Base-by-base conservation (phyloP, 164 flowering plant species). In the Sextonia rubra region DNA sequence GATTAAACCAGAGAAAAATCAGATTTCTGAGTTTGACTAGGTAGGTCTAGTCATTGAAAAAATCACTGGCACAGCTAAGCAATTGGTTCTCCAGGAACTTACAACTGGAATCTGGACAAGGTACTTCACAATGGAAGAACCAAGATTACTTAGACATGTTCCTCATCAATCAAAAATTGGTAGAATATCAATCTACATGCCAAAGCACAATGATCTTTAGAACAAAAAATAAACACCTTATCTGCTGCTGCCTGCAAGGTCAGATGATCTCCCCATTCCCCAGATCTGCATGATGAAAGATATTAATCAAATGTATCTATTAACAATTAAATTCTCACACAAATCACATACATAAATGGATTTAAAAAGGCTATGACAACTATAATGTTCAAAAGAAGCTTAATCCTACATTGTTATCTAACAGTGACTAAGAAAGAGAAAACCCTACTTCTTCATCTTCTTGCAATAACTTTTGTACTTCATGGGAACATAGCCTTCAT, bases 181-280 rank as follows among this genome's bases (percentile, higher is more conserved):
- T 61, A n/a, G 27, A 61, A 25, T 24, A 61, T 61, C 24, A 25
- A 4, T 61, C 14, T 12, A 61, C 15, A 22, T 61, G 26, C 26
- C 27, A 61, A 61, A 25, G 27, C 15, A 61, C 14, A 12, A 61
- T 61, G 24, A 58, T 58, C 11, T 58, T 8, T 17, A 7, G n/a
- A 58, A n/a, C 24, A 18, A 58, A 58, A 58, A 56, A n/a, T 17
- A 56, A n/a, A 22, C 17, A 93, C 98, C 94, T 84, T 90, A 74
- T 93, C 98, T 71, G 98, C 93, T 17, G 97, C 98, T 64, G 97
- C 97, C 84, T 93, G 98, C 75, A 93, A 79, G 25, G 98, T 93
- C 67, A 91, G 77, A 85, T 93, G 98, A 77, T 93, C 98, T 7
- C 98, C 98, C 98, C 98, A 93, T 76, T 93, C 97, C 71, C 98